Percentiles rank a stretch among this genome's conserved stretches.
These are phyloP conservation scores for Penicillium parvum DNA, from an alignment of 495 filamentous ascomycete genomes.

Conservation along the genomic window DNA sequence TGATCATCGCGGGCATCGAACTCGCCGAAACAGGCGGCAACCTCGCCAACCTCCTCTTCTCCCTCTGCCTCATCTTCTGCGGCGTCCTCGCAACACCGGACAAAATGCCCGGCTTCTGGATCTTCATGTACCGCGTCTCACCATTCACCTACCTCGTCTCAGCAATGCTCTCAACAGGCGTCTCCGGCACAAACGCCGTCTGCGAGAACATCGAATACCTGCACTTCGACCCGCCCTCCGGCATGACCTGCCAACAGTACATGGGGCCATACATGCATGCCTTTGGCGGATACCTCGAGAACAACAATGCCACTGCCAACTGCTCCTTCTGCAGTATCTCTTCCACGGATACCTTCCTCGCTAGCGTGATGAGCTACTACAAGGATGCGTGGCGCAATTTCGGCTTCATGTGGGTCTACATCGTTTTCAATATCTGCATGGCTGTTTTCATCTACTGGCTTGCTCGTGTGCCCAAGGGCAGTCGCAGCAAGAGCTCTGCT, in stretches of 20 bases:
- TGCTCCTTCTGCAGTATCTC: constrained; percentile 62
- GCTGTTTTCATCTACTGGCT: constrained; percentile 78
- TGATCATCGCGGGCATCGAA: constrained; percentile 61
- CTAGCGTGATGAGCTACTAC: constrained; percentile 45
- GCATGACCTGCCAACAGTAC: constrained; percentile 54
- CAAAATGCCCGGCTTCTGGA: constrained; percentile 69
- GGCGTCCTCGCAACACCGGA: constrained; percentile 63
- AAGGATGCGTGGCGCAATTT: constrained; percentile 68
- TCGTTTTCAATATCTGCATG: constrained; percentile 65
- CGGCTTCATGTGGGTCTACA: constrained; percentile 61
- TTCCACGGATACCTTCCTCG: constrained; percentile 61
- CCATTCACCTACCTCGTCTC: constrained; percentile 69
- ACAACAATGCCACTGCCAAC: constrained; percentile 43
- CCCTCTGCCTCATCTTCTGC: constrained; percentile 58
- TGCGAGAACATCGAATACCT: constrained; percentile 58
- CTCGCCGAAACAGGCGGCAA: constrained; percentile 60
- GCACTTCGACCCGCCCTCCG: constrained; percentile 46
- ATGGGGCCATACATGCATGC: constrained; percentile 45
- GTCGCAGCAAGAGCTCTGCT: constrained; percentile 18
- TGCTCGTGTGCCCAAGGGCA: constrained; percentile 66
- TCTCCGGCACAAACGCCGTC: constrained; percentile 53
- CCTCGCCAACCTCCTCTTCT: constrained; percentile 58
- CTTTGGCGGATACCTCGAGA: constrained; percentile 51
- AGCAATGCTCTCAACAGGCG: constrained; percentile 56
- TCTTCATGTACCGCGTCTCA: constrained; percentile 76